phyloP scores from a whole-genome alignment of 805 yeast species.

The Metschnikowia matae region DNA sequence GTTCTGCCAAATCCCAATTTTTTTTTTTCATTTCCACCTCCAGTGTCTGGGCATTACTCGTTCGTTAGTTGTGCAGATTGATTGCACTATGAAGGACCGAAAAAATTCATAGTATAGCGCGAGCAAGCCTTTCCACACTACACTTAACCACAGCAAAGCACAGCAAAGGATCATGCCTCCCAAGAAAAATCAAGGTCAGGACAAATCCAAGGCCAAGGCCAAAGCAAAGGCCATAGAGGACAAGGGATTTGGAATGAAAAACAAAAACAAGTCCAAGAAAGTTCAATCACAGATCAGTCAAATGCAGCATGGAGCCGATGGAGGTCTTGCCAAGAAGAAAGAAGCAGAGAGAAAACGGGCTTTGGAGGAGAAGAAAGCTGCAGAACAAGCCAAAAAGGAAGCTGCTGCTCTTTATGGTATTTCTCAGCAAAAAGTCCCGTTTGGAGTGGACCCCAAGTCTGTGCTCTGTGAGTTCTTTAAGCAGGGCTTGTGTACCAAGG shows the following conservation, averaged over 20 bases:
- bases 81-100: slow-evolving; percentile 1
- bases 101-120: background rate
- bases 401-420: slow-evolving; percentile 75
- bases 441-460: slow-evolving; percentile 96
- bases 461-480: slow-evolving; percentile 88
- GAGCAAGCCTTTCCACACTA: background rate
- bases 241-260: slow-evolving; percentile 93
- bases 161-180: slow-evolving; percentile 59
- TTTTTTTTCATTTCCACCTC: background rate
- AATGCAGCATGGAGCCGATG: slow-evolving; percentile 42
- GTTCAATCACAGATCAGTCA: slow-evolving; percentile 60
- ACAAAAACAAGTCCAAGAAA: slow-evolving; percentile 89
- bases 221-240: slow-evolving; percentile 65
- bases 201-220: slow-evolving; percentile 64
- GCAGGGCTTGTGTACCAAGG: slow-evolving; percentile 80
- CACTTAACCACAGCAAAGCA: slow-evolving; percentile 6
- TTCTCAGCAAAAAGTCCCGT: slow-evolving; percentile 80
- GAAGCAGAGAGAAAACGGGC: slow-evolving; percentile 70
- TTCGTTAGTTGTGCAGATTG: slow-evolving; percentile 2
- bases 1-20: too few species aligned
- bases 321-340: slow-evolving; percentile 55
- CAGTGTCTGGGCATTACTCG: background rate
- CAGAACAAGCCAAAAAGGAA: slow-evolving; percentile 84
- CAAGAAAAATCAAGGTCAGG: slow-evolving; percentile 53
- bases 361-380: slow-evolving; percentile 81